Base-by-base conservation (phyloP, 2,329 filamentous ascomycete species). In the Chaetomium sp. region DNA sequence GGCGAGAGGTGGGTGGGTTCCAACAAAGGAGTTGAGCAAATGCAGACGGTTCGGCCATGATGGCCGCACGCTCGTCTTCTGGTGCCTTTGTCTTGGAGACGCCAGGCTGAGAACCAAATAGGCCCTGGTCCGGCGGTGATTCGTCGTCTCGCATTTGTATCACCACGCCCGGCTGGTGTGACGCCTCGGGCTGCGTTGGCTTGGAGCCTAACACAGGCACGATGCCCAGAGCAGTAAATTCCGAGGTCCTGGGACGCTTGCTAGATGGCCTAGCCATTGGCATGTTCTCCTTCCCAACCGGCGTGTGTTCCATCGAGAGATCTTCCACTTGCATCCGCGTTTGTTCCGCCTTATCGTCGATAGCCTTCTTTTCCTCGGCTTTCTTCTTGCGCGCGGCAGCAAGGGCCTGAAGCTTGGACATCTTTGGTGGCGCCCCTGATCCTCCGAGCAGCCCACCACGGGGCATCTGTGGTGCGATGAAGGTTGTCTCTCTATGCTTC, bases 401-500 rank as follows among this genome's bases (percentile, higher is more conserved):
- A 50, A 99, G 81, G 56, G 92, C 92, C 71, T 96, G 94, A 54
- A 99, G 81, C 73, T 99, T 99, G 5, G 94, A 96, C 77, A 91
- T 83, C 73, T 93, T 95, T 3, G 86, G 83, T n/a, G 80, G 73
- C 13, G 79, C 78, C 56, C 86, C 84, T 1, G 87, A 83, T 38
- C 95, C 96, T 33, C 95, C 96, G 2, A 97, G 78, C 0, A 99
- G 81, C 2, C 92, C 90, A 21, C 88, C 85, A 56, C 79, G 80
- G 60, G 84, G 87, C 67, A 42, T 84, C 19, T 71, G 67, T 65
- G 76, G 86, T 49, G 88, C 82, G 57, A 90, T 78, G 45, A 93
- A 84, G 19, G 89, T 82, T 19, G 90, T 85, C 69, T 85, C 83
- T 33, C 91, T 86, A 55, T 89, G 77, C 47, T 77, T 71, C 25